phyloP scores from a whole-genome alignment of 192 early-diverging fungal genomes.

The Powellomyces hirtus region DNA sequence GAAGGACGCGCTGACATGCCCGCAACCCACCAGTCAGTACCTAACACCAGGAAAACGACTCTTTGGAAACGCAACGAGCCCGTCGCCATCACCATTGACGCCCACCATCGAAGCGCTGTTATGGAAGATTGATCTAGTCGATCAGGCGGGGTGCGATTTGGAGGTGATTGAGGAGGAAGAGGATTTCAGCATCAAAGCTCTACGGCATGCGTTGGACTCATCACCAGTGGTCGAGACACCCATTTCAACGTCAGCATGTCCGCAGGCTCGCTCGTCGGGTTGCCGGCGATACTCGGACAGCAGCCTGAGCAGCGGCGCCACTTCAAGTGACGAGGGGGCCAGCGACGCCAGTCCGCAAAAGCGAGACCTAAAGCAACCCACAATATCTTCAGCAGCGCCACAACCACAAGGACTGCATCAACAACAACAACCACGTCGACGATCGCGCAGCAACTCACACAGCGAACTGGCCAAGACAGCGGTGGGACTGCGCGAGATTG shows the following conservation, averaged over 20 bases:
- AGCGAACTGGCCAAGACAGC: conserved; percentile 45
- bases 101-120: conserved; percentile 24
- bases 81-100: conserved; percentile 17
- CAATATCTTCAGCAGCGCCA: not conserved
- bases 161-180: not conserved
- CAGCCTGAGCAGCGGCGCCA: not conserved
- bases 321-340: not conserved
- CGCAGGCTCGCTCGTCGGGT: not conserved
- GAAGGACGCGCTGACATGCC: not conserved
- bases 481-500: conserved; percentile 49
- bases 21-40: not conserved
- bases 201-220: no score
- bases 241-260: not conserved
- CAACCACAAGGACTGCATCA: not conserved
- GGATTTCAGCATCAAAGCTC: no score
- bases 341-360: not conserved
- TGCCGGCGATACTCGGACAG: not conserved
- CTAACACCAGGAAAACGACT: not conserved
- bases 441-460: conserved; percentile 32
- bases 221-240: not conserved
- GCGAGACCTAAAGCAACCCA: not conserved
- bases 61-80: not conserved
- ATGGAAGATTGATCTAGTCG: conserved; percentile 18
- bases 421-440: not conserved
- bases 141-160: conserved; percentile 8